Evolutionary conservation across 2,329 filamentous ascomycete genomes (phyloP), one percentile per base, ranked within the genome.

Genomic region (Aspergillus fischeri): DNA sequence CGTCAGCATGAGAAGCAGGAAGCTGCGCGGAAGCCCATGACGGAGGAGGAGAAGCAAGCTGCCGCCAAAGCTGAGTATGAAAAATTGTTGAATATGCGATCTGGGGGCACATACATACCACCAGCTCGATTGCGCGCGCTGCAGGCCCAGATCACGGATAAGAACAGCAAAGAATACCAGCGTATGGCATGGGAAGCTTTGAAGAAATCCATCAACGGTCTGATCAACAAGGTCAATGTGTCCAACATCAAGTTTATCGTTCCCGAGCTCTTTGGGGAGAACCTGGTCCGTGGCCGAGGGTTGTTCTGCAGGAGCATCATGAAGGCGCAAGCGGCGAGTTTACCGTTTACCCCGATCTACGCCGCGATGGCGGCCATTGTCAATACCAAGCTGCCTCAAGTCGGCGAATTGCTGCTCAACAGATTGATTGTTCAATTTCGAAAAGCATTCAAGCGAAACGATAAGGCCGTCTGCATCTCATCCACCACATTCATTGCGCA

Each of bases 151-250:
- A 96, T 99, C 74, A 97, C 92, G 60, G 94, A 99, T 78, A 96
- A 96, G 81, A 87, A 84, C 54, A 95, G 88, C 75, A 95, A 96
- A 76, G 94, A 97, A 77, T 97, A 96, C 72, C 94, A 97, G 82
- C 90, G 94, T 67, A 96, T 99, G 91, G 92, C 92, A 8, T 99
- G 94, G 94, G 94, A 99, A 76, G 93, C 93, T 11, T 80, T 99
- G 70, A 99, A 99, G 80, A 99, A 99, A 81, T 94, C 90, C 51
- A 96, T 99, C 77, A 97, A 99, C 72, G 94, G 94, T 67, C 79
- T 99, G 63, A 96, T 99, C 82, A 99, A 99, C 83, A 99, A 99
- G 80, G 90, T 97, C 80, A 97, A 97, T 76, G 90, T 93, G 55
- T 91, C 90, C 35, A 99, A 99, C 75, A 97, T 99, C 82, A 97